Base-by-base conservation (phyloP, 768 basidiomycete genomes). In the Rhodocollybia butyracea region DNA sequence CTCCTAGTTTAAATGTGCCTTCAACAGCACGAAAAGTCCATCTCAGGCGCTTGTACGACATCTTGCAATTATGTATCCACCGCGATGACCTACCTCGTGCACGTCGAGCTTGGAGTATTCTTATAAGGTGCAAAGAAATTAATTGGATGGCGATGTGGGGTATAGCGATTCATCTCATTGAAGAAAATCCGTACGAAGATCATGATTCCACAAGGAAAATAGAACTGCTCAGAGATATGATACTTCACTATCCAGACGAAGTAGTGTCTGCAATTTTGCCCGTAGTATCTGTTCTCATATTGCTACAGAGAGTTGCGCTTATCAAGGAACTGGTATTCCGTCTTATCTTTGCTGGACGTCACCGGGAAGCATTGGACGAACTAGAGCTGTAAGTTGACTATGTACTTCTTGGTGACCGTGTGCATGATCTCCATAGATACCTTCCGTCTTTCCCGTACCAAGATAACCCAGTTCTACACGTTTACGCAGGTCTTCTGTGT, bases 391-490 rank as follows among this genome's bases (percentile, higher is more conserved):
- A 70, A 60, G 82, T 69, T 17, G 41, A 46, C 26, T n/a, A 22
- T 31, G 39, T 36, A 36, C 39, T 50, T 5, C 13, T 21, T n/a
- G 24, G 13, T 17, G 10, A 24, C 41, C 53, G 46, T n/a, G 42
- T 43, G 19, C 59, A n/a, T 58, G 22, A 47, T 43, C 43, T 47
- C 57, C 7, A n/a, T 59, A 93, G 93, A 24, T 95, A 91, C 66
- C 78, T 96, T 5, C 90, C 92, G 1, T 88, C 91, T 2, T 88
- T 89, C 66, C 94, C 94, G 2, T 96, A 86, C 72, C 86, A 86
- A 64, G 88, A 92, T 60, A 90, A 91, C 59, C 79, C 88, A 1
- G 71, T 84, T 6, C 74, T 96, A 27, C 91, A 96, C 63, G 75
- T 84, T 15, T 94, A 95, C 59, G 92, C 94, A 2, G 94, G 91